Evolutionary conservation across 228 moss, liverwort and hornwort species (phyloP).

Genomic region (Sphagnum fallax): DNA sequence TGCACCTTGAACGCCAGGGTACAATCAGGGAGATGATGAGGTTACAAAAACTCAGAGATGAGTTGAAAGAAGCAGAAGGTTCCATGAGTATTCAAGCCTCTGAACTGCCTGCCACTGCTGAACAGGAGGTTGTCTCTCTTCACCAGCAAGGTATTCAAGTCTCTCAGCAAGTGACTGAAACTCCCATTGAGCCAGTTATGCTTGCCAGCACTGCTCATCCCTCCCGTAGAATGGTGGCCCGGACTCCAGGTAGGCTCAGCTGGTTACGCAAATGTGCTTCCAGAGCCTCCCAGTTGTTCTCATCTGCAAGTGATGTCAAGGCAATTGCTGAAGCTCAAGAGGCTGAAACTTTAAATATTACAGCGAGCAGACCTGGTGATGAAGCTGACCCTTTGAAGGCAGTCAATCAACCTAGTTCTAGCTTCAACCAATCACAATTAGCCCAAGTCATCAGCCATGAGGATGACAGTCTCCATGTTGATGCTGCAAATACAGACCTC

Average conservation of each 20-base stretch:
- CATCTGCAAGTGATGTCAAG: constrained; percentile 25
- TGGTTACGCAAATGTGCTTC: constrained; percentile 83
- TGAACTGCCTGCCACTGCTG: constrained; percentile 49
- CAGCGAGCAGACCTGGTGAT: not conserved
- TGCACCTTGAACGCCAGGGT: constrained; percentile 66
- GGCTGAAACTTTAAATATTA: constrained; percentile 8
- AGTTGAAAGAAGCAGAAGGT: constrained; percentile 67
- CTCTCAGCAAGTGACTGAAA: constrained; percentile 1
- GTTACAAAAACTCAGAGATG: constrained; percentile 58
- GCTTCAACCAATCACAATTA: constrained; percentile 85
- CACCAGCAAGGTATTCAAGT: constrained; percentile 30
- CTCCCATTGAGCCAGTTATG: constrained; percentile 20
- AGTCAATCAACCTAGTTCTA: constrained; percentile 43
- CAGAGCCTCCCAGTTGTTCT: constrained; percentile 49
- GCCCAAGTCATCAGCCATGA: constrained; percentile 62
- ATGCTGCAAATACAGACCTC: constrained; percentile 23
- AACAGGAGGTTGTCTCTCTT: constrained; percentile 73
- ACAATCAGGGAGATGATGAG: constrained; percentile 47
- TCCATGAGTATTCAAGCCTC: constrained; percentile 46
- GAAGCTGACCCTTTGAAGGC: constrained; percentile 18
- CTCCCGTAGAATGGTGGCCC: constrained; percentile 51
- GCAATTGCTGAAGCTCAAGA: constrained; percentile 21
- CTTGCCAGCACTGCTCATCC: constrained; percentile 32
- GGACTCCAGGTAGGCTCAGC: constrained; percentile 75
- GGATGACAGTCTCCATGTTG: constrained; percentile 33